Conservation (phyloP, 768 basidiomycete species). For the Termitomyces sp. region DNA sequence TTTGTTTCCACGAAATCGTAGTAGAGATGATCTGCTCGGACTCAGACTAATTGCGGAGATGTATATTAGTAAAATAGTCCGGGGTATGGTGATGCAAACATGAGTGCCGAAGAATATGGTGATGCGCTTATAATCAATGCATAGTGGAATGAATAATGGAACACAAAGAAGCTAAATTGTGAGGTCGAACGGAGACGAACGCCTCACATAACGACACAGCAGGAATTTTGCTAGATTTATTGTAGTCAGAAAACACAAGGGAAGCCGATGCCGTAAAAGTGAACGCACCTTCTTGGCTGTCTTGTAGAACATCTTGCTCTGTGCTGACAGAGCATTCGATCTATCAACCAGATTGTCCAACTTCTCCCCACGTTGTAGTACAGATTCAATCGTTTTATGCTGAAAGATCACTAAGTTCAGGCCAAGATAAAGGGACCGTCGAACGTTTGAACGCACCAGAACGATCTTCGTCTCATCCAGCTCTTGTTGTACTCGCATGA, state of each 20-base stretch:
- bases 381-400: slow-evolving; percentile 99
- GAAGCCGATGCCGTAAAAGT: not conserved
- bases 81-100: slow-evolving; percentile 8
- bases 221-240: slow-evolving; percentile 85
- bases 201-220: slow-evolving; percentile 78
- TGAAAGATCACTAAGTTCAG: slow-evolving; percentile 24
- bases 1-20: not conserved
- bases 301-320: slow-evolving; percentile 99
- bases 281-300: slow-evolving; percentile 91
- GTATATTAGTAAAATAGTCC: slow-evolving; percentile 11
- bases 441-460: slow-evolving; percentile 51
- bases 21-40: not conserved
- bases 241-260: not conserved
- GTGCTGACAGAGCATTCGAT: slow-evolving; percentile 80
- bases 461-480: slow-evolving; percentile 99
- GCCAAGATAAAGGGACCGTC: not conserved
- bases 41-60: not conserved
- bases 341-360: slow-evolving; percentile 94
- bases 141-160: slow-evolving; percentile 12
- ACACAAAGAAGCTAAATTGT: not conserved
- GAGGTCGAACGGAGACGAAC: not conserved
- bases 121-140: slow-evolving; percentile 2
- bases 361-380: slow-evolving; percentile 94
- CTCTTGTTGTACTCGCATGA: slow-evolving; percentile 98
- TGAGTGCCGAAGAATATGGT: not conserved